phyloP scores from a whole-genome alignment of 768 basidiomycete genomes.

The Trametes cinnabarina region DNA sequence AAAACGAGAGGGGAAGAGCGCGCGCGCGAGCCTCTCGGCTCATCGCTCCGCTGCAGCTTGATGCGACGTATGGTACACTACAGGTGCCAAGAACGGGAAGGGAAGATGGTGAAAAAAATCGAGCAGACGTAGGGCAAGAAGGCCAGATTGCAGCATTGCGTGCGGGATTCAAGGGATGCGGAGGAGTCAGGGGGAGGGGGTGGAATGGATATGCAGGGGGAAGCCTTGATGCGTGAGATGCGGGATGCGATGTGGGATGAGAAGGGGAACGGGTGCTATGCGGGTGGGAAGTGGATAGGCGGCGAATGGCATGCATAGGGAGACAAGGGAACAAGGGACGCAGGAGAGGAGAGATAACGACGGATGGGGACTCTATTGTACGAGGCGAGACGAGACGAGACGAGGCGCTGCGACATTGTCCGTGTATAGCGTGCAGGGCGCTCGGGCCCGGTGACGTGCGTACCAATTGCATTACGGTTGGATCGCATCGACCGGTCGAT shows the following conservation, averaged over 20 bases:
- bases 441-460: background rate
- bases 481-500: constrained; percentile 4
- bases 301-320: background rate
- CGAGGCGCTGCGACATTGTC: constrained; percentile 9
- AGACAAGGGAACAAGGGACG: background rate
- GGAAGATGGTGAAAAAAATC: no score
- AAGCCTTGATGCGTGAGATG: background rate
- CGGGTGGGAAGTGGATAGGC: background rate
- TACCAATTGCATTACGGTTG: no score
- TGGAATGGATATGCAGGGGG: background rate
- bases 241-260: background rate
- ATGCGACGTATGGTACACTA: background rate
- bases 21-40: background rate
- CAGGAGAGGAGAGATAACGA: background rate
- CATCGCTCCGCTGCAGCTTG: background rate
- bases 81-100: background rate
- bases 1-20: background rate
- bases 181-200: background rate
- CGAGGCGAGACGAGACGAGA: background rate
- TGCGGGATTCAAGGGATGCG: background rate
- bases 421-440: constrained; percentile 15
- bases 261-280: background rate
- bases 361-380: background rate
- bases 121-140: background rate
- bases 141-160: background rate